Evolutionary conservation across 179 eudicot species (phyloP).

Genomic region (Actinidia arguta): DNA sequence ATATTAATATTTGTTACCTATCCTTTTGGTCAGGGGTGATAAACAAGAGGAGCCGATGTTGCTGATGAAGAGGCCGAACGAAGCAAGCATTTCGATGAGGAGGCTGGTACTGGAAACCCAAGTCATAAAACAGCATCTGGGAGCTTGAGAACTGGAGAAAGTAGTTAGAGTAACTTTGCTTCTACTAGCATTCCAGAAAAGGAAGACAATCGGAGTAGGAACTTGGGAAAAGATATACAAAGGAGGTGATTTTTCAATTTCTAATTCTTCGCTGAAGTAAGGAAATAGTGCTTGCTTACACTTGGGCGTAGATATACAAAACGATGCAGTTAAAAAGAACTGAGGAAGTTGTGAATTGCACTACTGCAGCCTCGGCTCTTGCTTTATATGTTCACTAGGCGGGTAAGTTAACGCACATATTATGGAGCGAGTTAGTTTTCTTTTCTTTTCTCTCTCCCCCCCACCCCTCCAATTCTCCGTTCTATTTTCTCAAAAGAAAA

Average conservation of each 20-base stretch:
- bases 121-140: slow-evolving; percentile 1
- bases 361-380: background rate
- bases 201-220: background rate
- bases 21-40: slow-evolving; percentile 38
- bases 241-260: slow-evolving; percentile 1
- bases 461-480: too few species aligned
- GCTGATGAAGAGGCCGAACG: slow-evolving; percentile 36
- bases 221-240: background rate
- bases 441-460: too few species aligned
- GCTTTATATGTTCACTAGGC: background rate
- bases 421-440: too few species aligned
- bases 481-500: too few species aligned
- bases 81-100: slow-evolving; percentile 51
- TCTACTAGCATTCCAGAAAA: slow-evolving; percentile 4
- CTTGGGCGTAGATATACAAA: background rate
- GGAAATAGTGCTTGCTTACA: background rate
- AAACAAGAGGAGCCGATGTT: slow-evolving; percentile 39
- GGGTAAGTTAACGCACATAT: too few species aligned
- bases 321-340: background rate
- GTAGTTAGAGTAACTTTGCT: slow-evolving; percentile 9
- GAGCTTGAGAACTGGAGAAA: slow-evolving; percentile 30
- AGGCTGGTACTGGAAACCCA: slow-evolving; percentile 23
- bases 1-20: background rate
- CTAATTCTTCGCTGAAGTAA: background rate
- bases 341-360: background rate